Base-by-base conservation (phyloP, 1,139 yeast species). In the Lodderomyces metapsilosis region DNA sequence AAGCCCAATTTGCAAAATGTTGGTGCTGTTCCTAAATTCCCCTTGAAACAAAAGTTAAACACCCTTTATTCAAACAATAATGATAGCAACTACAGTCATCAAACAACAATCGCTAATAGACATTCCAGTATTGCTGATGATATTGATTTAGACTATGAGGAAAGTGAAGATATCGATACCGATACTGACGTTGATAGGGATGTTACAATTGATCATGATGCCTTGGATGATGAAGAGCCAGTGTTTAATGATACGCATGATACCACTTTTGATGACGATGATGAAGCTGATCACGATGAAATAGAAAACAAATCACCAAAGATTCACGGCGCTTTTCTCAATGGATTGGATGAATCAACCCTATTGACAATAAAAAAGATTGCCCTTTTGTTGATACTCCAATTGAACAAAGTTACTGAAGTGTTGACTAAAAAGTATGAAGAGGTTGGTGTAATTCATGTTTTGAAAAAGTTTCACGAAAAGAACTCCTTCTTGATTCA, bases 351-450 rank as follows among this genome's bases (percentile, higher is more conserved):
- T 48, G 54, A 50, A 11, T 54, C 59, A 5, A 56, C 83, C 2
- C 48, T 78, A n/a, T 58, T 61, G 30, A 61, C 62, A 37, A 61
- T 80, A 12, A 64, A 78, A 44, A 68, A 68, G 44, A 59, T 78
- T 22, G 63, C 77, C 3, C 50, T 78, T 20, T 61, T 76, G 63
- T 61, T 81, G 44, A 58, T 76, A 36, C 62, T 69, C 40, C 73
- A 74, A 33, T 64, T 79, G 36, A 54, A 68, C 40, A 64, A 66
- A 41, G 75, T 78, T 23, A 76, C 84, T 3, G 83, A 80, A 43
- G 82, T 79, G 3, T 61, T 80, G 34, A 60, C 74, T 24, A 76
- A 75, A 48, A 81, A 81, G 54, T 78, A 80, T 53, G 69, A 74
- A 41, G 57, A 53, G 8, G 56, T 69, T 34, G 76, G 77, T 2